Conservation (phyloP, 2,329 filamentous ascomycete species). For the Alternaria triticimaculans region DNA sequence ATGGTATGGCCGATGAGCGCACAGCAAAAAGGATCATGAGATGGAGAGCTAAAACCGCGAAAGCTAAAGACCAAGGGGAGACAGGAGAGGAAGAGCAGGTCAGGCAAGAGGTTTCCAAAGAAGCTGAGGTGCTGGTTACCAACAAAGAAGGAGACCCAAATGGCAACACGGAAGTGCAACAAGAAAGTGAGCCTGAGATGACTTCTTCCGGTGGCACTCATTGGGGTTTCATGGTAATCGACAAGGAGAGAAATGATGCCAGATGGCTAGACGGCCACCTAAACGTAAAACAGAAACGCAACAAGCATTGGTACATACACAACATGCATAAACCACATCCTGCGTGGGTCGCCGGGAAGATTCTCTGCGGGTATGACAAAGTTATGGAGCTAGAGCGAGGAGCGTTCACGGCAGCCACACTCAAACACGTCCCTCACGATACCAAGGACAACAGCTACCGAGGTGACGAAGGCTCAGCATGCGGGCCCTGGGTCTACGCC, state of each 20-base stretch:
- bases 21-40: too few species aligned
- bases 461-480: background rate
- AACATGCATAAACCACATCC: too few species aligned
- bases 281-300: background rate
- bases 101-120: too few species aligned
- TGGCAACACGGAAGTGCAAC: too few species aligned
- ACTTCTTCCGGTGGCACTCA: background rate
- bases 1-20: too few species aligned
- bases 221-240: conserved; percentile 3
- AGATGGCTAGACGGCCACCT: background rate
- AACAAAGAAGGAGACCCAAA: too few species aligned
- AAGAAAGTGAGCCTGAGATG: too few species aligned
- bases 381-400: background rate
- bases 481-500: background rate
- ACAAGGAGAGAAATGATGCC: background rate
- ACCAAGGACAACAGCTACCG: background rate
- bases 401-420: background rate
- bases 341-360: background rate
- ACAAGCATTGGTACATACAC: background rate
- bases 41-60: too few species aligned
- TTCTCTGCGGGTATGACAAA: background rate
- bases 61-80: too few species aligned
- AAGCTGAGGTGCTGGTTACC: too few species aligned
- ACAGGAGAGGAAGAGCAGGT: too few species aligned
- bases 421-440: conserved; percentile 1